Percentiles rank a stretch among this genome's conserved stretches.
Conservation (phyloP, 176 grass and related monocot genomes). For the Ensete glaucum region DNA sequence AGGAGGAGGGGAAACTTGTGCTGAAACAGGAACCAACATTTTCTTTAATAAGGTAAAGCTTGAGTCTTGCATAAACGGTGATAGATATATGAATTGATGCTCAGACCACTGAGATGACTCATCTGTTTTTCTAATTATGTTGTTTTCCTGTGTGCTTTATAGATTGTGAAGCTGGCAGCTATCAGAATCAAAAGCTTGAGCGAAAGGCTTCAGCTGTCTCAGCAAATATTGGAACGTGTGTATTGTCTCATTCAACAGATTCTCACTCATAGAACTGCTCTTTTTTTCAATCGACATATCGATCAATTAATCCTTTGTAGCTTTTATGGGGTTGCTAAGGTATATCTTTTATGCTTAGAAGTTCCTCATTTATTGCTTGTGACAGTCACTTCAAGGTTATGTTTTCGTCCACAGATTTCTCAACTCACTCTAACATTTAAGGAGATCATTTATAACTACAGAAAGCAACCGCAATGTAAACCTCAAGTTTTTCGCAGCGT, state of each 20-base stretch:
- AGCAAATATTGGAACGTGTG: slow-evolving; percentile 63
- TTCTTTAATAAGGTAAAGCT: slow-evolving; percentile 75
- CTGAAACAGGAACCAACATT: slow-evolving; percentile 80
- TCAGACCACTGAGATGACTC: background rate
- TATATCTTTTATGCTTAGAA: slow-evolving; percentile 11
- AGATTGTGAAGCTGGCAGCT: slow-evolving; percentile 79
- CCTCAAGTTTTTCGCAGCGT: slow-evolving; percentile 93
- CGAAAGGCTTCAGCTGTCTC: slow-evolving; percentile 78
- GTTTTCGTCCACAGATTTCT: slow-evolving; percentile 46
- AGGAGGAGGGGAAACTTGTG: slow-evolving; percentile 82
- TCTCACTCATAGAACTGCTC: slow-evolving; percentile 60
- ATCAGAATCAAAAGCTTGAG: slow-evolving; percentile 94
- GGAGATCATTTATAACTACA: slow-evolving; percentile 94
- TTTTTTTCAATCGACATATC: slow-evolving; percentile 96
- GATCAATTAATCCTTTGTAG: slow-evolving; percentile 93
- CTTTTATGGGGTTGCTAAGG: slow-evolving; percentile 97
- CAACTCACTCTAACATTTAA: slow-evolving; percentile 83
- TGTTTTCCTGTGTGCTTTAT: slow-evolving; percentile 18
- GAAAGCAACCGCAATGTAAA: slow-evolving; percentile 97
- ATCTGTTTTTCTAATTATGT: slow-evolving; percentile 11
- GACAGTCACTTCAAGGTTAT: slow-evolving; percentile 1
- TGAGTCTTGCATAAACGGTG: background rate
- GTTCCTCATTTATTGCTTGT: background rate
- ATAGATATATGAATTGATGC: slow-evolving; percentile 4
- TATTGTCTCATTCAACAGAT: slow-evolving; percentile 88